Percentiles rank a stretch among this genome's conserved stretches.
These are phyloP conservation scores for Solanum chiquidenum DNA, from an alignment of 257 asterid species.

Conservation along the genomic window DNA sequence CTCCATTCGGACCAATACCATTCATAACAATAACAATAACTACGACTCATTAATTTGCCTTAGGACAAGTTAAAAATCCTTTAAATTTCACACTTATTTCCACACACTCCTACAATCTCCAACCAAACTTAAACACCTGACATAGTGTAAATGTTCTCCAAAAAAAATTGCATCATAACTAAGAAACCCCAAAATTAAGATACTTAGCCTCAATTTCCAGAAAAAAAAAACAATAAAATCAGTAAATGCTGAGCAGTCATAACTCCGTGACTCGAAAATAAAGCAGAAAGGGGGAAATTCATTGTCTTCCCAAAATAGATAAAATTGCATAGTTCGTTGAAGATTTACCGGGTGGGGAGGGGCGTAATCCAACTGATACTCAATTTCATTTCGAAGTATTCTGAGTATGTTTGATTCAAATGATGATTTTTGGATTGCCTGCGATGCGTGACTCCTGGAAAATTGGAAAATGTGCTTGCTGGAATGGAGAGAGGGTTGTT, in stretches of 20 bases:
- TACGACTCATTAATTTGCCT: not conserved
- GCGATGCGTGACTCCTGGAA: not conserved
- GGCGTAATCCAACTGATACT: conserved; percentile 6
- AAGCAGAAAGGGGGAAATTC: not conserved
- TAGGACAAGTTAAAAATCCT: not conserved
- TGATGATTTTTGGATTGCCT: not conserved
- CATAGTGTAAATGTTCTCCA: not conserved
- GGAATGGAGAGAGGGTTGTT: not conserved
- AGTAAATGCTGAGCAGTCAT: not conserved
- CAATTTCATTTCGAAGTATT: conserved; percentile 2
- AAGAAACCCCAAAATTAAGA: not conserved
- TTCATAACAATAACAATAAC: not conserved
- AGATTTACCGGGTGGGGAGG: conserved; percentile 6
- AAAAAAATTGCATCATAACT: not conserved
- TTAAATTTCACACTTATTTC: not conserved
- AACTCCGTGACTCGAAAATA: not conserved
- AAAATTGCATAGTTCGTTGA: not conserved
- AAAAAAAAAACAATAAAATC: not conserved
- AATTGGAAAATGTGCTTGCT: not conserved
- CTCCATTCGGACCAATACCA: not conserved
- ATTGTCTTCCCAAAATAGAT: not conserved
- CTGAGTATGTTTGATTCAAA: conserved; percentile 4
- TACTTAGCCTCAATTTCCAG: not conserved
- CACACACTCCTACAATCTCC: not conserved
- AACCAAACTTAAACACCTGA: not conserved